Evolutionary conservation across 306 rosid species (phyloP), one percentile per base, ranked within the genome.

Genomic region (Erythrophleum fordii): DNA sequence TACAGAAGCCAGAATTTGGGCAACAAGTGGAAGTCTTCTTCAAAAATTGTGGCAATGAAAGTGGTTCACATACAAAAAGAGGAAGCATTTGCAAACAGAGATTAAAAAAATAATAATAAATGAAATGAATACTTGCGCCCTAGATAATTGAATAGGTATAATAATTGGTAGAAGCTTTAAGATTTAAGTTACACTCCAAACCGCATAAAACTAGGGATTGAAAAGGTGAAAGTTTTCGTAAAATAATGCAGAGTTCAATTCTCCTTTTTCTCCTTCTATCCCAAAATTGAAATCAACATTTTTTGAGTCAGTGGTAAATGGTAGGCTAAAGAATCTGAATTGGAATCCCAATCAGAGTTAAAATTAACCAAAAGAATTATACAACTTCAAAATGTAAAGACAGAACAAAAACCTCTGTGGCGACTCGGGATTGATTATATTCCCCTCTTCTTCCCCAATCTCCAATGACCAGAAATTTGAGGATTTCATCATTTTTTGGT

Each of bases 361-460:
- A 20, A 66, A 0, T 37, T 11, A 66, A 37, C 35, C 6, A 10
- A 18, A 8, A 20, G 10, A 22, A n/a, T n/a, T n/a, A n/a, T n/a
- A n/a, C 11, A 58, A 12, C 1, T 34, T 31, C 13, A 20, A 14
- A 11, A 28, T 18, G 17, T 20, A 22, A 71, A 9, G 49, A 34
- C 23, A 35, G 53, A 77, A 13, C 2, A 64, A 44, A 62, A 41
- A 86, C 85, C 90, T 86, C 73, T 6, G 17, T 11, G 61, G 87
- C 87, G 23, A 86, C 83, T 1, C 41, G 28, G 51, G 90, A 86
- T 81, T 86, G 85, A 66, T 86, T 86, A 76, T 72, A 74, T n/a
- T 31, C 7, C 17, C 90, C 90, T 73, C 37, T 55, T 77, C 90
- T 83, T 45, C 87, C 90, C 90, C 83, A 83, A 51, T 83, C 90